Evolutionary conservation across 768 basidiomycete genomes (phyloP).

Genomic region (Arthromyces matolae): DNA sequence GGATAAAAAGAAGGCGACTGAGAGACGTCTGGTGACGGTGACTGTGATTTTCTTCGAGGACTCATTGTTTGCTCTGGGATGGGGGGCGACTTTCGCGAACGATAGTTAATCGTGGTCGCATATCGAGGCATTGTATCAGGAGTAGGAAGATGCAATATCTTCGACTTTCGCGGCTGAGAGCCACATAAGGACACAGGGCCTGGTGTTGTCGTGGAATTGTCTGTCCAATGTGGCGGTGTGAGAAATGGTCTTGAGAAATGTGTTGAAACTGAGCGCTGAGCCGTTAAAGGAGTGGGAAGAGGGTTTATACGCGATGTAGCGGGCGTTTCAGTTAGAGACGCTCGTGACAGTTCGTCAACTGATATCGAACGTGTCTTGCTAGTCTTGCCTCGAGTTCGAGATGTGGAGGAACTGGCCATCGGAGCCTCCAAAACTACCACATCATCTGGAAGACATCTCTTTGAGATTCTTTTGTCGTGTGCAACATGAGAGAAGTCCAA

Average conservation of each 20-base stretch:
- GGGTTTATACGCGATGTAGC: not conserved
- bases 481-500: slow-evolving; percentile 3
- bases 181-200: not conserved
- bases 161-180: not conserved
- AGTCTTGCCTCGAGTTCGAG: not conserved
- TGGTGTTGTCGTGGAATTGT: not conserved
- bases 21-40: not conserved
- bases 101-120: not conserved
- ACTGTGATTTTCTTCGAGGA: not conserved
- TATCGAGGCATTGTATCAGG: slow-evolving; percentile 10
- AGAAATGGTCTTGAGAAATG: slow-evolving; percentile 1
- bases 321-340: not conserved
- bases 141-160: not conserved
- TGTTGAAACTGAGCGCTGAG: not conserved
- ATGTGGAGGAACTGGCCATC: slow-evolving; percentile 4
- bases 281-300: slow-evolving; percentile 2
- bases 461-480: not conserved
- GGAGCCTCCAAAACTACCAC: not conserved
- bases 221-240: not conserved
- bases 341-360: slow-evolving; percentile 3
- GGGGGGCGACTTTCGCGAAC: not conserved
- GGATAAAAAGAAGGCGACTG: not conserved
- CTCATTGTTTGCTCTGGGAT: not conserved
- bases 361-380: slow-evolving; percentile 3
- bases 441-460: not conserved